These are phyloP conservation scores for Zygoascus ofunaensis DNA, from an alignment of 805 yeast genomes.

Conservation along the genomic window DNA sequence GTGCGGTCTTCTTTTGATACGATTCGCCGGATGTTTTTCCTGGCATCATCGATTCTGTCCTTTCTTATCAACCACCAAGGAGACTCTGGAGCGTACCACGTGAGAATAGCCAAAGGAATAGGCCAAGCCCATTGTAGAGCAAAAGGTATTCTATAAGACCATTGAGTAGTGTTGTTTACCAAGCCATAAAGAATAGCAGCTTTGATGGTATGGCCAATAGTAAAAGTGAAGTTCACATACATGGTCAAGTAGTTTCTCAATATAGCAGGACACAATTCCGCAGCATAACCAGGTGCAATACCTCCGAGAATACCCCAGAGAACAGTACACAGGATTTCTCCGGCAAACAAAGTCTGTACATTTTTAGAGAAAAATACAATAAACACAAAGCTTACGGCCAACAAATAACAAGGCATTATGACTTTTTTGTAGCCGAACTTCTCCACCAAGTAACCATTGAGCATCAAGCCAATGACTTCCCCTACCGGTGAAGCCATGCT, in stretches of 20 bases:
- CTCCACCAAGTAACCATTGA: slow-evolving; percentile 31
- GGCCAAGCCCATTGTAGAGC: slow-evolving; percentile 60
- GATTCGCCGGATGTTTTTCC: slow-evolving; percentile 28
- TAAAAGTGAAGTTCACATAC: slow-evolving; percentile 45
- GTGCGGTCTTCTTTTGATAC: neutral
- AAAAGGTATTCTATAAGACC: slow-evolving; percentile 46
- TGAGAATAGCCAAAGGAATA: slow-evolving; percentile 33
- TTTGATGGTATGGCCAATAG: slow-evolving; percentile 47
- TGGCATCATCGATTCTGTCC: slow-evolving; percentile 36
- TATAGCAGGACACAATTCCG: slow-evolving; percentile 45
- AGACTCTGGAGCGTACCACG: slow-evolving; percentile 42
- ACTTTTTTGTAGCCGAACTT: slow-evolving; percentile 19
- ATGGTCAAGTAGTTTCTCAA: slow-evolving; percentile 42
- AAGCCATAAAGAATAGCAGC: slow-evolving; percentile 41
- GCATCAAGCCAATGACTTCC: slow-evolving; percentile 35
- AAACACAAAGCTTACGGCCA: slow-evolving; percentile 17
- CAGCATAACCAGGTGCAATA: slow-evolving; percentile 42
- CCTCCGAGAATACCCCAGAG: slow-evolving; percentile 49
- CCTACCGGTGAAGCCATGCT: slow-evolving; percentile 24
- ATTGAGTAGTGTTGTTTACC: slow-evolving; percentile 17
- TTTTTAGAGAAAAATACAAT: slow-evolving; percentile 34
- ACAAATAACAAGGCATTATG: slow-evolving; percentile 23
- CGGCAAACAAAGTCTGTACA: slow-evolving; percentile 30
- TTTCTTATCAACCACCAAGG: slow-evolving; percentile 48
- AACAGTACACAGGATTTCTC: slow-evolving; percentile 30